These are phyloP conservation scores for Dipodascus geniculatus DNA, from an alignment of 805 yeast species.

Conservation along the genomic window DNA sequence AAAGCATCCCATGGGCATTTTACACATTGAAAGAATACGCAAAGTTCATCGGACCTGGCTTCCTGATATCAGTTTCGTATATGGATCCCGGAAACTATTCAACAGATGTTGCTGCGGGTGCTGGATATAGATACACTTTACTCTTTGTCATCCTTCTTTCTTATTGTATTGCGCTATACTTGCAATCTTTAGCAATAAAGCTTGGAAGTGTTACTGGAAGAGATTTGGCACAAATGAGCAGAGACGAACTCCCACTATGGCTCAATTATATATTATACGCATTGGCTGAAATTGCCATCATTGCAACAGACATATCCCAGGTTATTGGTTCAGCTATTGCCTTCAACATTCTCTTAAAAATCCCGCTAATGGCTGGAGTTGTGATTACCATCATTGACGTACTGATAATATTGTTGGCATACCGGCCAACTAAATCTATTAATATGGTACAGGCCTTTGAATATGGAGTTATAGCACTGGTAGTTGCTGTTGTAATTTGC, in stretches of 20 bases:
- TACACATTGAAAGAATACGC: conserved; percentile 34
- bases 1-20: background rate
- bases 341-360: conserved; percentile 63
- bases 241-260: conserved; percentile 54
- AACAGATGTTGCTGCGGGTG: conserved; percentile 90
- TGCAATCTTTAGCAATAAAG: conserved; percentile 77
- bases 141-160: conserved; percentile 69
- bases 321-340: conserved; percentile 97
- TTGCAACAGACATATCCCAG: conserved; percentile 94
- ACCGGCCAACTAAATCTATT: conserved; percentile 77
- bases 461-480: conserved; percentile 63
- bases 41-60: conserved; percentile 82
- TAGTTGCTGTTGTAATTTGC: conserved; percentile 73
- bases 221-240: conserved; percentile 81
- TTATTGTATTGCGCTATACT: conserved; percentile 74
- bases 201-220: conserved; percentile 91
- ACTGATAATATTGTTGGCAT: conserved; percentile 72
- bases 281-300: conserved; percentile 80
- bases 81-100: conserved; percentile 98
- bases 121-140: conserved; percentile 68
- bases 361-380: conserved; percentile 80
- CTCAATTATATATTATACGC: conserved; percentile 43
- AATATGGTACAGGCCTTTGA: conserved; percentile 70
- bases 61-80: conserved; percentile 89
- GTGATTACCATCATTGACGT: conserved; percentile 79